Evolutionary conservation across 176 grass and related monocot genomes (phyloP).

Genomic region (Cymbopogon citratus): DNA sequence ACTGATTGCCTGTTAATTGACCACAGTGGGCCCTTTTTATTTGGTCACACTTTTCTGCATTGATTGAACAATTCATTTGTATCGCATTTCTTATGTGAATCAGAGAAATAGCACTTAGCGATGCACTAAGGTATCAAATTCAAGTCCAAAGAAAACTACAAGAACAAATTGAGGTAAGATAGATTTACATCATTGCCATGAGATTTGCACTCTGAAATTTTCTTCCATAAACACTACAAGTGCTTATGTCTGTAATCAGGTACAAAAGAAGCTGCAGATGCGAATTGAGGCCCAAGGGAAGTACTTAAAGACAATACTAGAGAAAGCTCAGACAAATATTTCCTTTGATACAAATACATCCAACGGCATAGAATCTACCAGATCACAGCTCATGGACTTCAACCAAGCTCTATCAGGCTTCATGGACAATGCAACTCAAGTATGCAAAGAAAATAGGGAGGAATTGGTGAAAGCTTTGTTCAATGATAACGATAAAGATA

Average conservation of each 20-base stretch:
- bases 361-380: slow-evolving; percentile 27
- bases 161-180: slow-evolving; percentile 69
- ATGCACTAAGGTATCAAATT: slow-evolving; percentile 62
- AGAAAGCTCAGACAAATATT: slow-evolving; percentile 62
- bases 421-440: slow-evolving; percentile 28
- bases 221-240: not conserved
- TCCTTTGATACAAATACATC: slow-evolving; percentile 35
- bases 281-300: slow-evolving; percentile 94
- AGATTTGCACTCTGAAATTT: not conserved
- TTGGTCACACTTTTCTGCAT: not conserved
- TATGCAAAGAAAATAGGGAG: slow-evolving; percentile 26
- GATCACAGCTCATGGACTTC: slow-evolving; percentile 45
- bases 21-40: not conserved
- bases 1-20: not conserved
- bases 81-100: not conserved
- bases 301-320: slow-evolving; percentile 69
- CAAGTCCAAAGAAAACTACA: slow-evolving; percentile 69
- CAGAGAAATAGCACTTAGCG: slow-evolving; percentile 51
- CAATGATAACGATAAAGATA: slow-evolving; percentile 35
- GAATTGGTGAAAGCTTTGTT: slow-evolving; percentile 28
- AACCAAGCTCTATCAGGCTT: slow-evolving; percentile 49
- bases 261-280: slow-evolving; percentile 92
- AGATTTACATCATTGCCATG: not conserved
- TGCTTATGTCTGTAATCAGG: slow-evolving; percentile 36
- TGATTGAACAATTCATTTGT: not conserved